Base-by-base conservation (phyloP, 495 filamentous ascomycete species). In the Penicillium angulare region DNA sequence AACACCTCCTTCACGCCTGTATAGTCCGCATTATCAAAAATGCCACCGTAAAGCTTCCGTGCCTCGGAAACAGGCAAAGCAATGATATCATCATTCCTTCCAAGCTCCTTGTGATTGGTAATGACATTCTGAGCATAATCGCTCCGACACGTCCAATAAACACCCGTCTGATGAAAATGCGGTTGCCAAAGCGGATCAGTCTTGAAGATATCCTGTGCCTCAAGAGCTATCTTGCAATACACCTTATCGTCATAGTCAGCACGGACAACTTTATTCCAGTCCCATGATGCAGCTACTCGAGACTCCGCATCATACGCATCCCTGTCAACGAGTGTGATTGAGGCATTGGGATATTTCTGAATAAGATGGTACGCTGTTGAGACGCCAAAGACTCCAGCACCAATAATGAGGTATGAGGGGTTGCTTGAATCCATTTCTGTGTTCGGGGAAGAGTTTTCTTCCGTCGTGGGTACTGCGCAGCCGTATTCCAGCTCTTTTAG, bases 231-330 rank as follows among this genome's bases (percentile, higher is more conserved):
- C 39, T 68, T 49, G 52, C 71, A 76, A 69, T 87, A 87, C 26
- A 79, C 57, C 13, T 71, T 62, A 55, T 84, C 75, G 27, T 69
- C 64, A 64, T 87, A 88, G 58, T 87, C 85, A 47, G 83, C 75
- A 57, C 85, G 82, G 16, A 87, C 65, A 13, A 86, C 80, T 55
- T 86, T 86, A 59, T 86, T 86, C 72, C 79, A 81, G 65, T 87
- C 84, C 71, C 78, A 79, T 1, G 84, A 85, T 20, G 84, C 84
- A 17, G 79, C 82, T 10, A 68, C 65, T 0, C 65, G 65, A 55
- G 68, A 57, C 51, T 75, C 57, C 34, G 64, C 50, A 50, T 66
- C 59, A 47, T 75, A 75, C 42, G 69, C 60, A 64, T 78, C 59
- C 9, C 84, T 74, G 59, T 88, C 83, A 41, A 87, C 56, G 3